Conservation (phyloP, 306 rosid genomes). For the Trifolium subterraneum region DNA sequence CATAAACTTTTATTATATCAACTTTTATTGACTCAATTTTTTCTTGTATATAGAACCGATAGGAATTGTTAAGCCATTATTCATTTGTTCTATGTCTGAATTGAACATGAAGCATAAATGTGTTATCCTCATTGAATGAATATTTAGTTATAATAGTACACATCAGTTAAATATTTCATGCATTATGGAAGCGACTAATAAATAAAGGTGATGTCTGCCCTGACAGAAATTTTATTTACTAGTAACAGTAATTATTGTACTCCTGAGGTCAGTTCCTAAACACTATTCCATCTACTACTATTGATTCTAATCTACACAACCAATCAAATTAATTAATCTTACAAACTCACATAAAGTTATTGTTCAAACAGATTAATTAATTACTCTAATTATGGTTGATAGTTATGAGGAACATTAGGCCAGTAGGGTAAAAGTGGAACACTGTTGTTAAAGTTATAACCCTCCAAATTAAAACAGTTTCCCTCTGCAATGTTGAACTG, state of each 20-base stretch:
- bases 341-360: neutral
- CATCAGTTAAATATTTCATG: neutral
- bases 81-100: neutral
- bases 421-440: constrained; percentile 61
- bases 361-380: constrained; percentile 4
- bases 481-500: constrained; percentile 47
- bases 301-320: constrained; percentile 3
- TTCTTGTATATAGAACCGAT: too few relatives aligned
- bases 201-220: neutral
- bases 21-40: too few relatives aligned
- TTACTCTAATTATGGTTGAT: constrained; percentile 49
- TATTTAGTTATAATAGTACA: neutral
- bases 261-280: neutral
- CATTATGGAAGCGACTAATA: neutral
- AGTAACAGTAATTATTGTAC: neutral
- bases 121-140: neutral
- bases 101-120: neutral
- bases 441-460: constrained; percentile 48
- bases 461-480: constrained; percentile 63
- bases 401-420: constrained; percentile 55
- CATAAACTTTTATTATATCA: too few relatives aligned
- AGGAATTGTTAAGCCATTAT: neutral
- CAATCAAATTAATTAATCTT: constrained; percentile 23
- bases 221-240: neutral
- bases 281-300: neutral